Base-by-base conservation (phyloP, 1,139 yeast genomes). In the Debaryomyces coudertii region DNA sequence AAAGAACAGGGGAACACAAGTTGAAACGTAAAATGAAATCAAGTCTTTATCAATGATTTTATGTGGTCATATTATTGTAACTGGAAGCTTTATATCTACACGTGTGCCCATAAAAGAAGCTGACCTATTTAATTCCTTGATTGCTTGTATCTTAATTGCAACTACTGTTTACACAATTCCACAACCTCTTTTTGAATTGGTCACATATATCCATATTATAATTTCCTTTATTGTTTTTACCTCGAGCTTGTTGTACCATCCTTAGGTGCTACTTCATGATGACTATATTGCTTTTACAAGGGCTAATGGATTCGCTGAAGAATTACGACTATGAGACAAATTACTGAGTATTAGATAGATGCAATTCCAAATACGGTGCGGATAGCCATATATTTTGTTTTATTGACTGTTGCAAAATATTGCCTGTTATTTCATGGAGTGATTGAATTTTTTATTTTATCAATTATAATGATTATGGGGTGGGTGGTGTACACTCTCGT, bases 261-360 rank as follows among this genome's bases (percentile, higher is more conserved):
- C 7, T 69, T 86, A 47, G 95, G 95, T 53, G 89, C 87, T 47
- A 83, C 95, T 40, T 82, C 84, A 56, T 93, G 93, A 46, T 88
- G 89, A 81, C 76, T 82, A 69, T 90, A 89, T 64, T 87, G 93
- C 92, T 87, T 87, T 65, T 80, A 87, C 16, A n/a, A 88, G 95
- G 93, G 88, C 90, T 45, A 83, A 86, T 53, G 87, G 95, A 2
- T 87, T 81, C 66, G 89, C 95, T 5, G 80, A 88, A 49, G 96
- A 89, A 66, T 72, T 89, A 47, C 92, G n/a, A 88, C 89, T 20
- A 83, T 86, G 28, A 92, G 95, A 22, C 89, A 86, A 65, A 79
- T 88, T 44, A 79, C 88, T 50, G 73, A 82, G 61, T 84, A 76
- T 57, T 88, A 96, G 96, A 86, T 92, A 7, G 67, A 68, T 50